Conservation (phyloP, 2,329 filamentous ascomycete genomes). For the Pseudogymnoascus sp. region DNA sequence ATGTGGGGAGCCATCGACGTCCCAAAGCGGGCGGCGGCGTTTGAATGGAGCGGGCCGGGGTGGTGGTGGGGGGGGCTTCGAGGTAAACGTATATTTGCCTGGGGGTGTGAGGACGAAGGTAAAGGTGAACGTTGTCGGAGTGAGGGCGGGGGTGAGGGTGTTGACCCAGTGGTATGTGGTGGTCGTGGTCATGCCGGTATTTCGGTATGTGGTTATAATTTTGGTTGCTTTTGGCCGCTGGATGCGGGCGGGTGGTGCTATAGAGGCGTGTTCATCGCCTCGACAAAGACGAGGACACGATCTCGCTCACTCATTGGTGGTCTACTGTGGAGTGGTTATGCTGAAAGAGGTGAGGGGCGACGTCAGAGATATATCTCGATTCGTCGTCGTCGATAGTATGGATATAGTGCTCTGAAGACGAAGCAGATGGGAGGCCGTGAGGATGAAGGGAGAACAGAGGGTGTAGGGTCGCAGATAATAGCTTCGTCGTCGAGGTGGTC, state of each 20-base stretch:
- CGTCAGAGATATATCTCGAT: not conserved
- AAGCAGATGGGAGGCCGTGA: not conserved
- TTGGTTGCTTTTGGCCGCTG: not conserved
- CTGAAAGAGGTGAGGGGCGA: not conserved
- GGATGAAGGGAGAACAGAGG: not conserved
- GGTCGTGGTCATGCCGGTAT: slow-evolving; percentile 19
- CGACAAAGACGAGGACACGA: slow-evolving; percentile 25
- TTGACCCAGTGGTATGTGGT: slow-evolving; percentile 24
- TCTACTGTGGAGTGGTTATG: not conserved
- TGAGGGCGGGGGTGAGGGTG: slow-evolving; percentile 14
- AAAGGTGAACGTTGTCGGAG: slow-evolving; percentile 23
- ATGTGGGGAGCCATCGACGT: slow-evolving; percentile 26
- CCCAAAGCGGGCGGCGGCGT: slow-evolving; percentile 26
- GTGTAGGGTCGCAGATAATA: not conserved
- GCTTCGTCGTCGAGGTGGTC: slow-evolving; percentile 2
- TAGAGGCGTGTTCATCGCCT: slow-evolving; percentile 26
- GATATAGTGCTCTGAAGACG: not conserved
- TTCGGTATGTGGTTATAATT: not conserved
- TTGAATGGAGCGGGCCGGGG: slow-evolving; percentile 22
- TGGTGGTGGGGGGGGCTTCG: slow-evolving; percentile 19
- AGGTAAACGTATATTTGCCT: slow-evolving; percentile 29
- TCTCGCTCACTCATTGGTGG: slow-evolving; percentile 24
- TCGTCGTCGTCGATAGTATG: not conserved
- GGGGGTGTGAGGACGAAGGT: slow-evolving; percentile 30
- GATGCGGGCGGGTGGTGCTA: slow-evolving; percentile 13